Evolutionary conservation across 495 filamentous ascomycete genomes (phyloP).

Genomic region (Daldinia vernicosa): DNA sequence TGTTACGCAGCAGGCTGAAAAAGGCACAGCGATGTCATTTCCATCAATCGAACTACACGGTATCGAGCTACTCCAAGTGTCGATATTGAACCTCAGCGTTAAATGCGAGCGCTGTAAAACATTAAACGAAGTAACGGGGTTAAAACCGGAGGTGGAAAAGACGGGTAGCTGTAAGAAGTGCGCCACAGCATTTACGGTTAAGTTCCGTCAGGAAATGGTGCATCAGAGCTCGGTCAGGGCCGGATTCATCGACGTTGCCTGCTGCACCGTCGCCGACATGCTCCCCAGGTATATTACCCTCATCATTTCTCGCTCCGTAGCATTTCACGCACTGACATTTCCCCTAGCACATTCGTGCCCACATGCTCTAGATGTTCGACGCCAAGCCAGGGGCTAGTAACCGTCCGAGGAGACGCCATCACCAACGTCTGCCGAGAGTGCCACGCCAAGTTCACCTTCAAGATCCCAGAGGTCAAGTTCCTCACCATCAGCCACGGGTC

Average conservation of each 20-base stretch:
- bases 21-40: slow-evolving; percentile 81
- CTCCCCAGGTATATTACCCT: slow-evolving; percentile 70
- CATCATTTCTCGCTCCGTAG: not conserved
- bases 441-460: slow-evolving; percentile 84
- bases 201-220: slow-evolving; percentile 77
- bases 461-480: slow-evolving; percentile 83
- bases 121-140: slow-evolving; percentile 71
- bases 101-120: slow-evolving; percentile 90
- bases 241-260: slow-evolving; percentile 83
- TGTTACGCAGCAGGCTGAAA: slow-evolving; percentile 59
- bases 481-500: slow-evolving; percentile 70
- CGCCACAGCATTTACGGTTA: slow-evolving; percentile 70
- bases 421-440: slow-evolving; percentile 84
- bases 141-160: slow-evolving; percentile 60
- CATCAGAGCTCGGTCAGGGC: slow-evolving; percentile 79
- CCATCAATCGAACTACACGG: slow-evolving; percentile 82
- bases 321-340: slow-evolving; percentile 6
- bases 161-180: slow-evolving; percentile 77
- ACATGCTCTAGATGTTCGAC: slow-evolving; percentile 85
- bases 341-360: slow-evolving; percentile 75
- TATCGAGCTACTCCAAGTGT: slow-evolving; percentile 81
- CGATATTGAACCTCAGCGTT: slow-evolving; percentile 72
- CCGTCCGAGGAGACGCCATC: slow-evolving; percentile 77
- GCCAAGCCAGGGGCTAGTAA: slow-evolving; percentile 70
- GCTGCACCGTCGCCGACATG: slow-evolving; percentile 81